These are phyloP conservation scores for Senecio squalidus DNA, from an alignment of 140 eudicot genomes.

Conservation along the genomic window DNA sequence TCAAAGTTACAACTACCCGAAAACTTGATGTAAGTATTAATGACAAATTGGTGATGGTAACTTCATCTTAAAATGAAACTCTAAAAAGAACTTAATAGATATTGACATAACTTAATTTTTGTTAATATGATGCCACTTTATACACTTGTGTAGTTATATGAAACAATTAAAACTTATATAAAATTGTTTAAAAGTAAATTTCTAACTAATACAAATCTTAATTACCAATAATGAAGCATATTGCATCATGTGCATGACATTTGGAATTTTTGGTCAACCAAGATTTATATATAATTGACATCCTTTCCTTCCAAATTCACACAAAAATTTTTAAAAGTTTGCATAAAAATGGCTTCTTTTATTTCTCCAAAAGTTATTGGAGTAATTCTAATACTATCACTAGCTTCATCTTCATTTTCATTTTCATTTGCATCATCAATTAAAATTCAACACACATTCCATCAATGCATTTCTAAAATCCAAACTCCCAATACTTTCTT, in stretches of 20 bases:
- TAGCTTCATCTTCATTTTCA: slow-evolving; percentile 4
- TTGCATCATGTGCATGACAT: background rate
- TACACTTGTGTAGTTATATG: too few species aligned
- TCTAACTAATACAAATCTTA: slow-evolving; percentile 10
- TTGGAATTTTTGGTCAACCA: slow-evolving; percentile 8
- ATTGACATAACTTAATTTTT: too few species aligned
- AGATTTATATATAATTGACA: slow-evolving; percentile 10
- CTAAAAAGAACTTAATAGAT: too few species aligned
- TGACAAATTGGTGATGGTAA: too few species aligned
- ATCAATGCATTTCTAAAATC: slow-evolving; percentile 24
- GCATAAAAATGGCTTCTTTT: slow-evolving; percentile 15
- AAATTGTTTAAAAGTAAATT: too few species aligned
- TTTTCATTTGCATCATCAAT: slow-evolving; percentile 12
- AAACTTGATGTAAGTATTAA: too few species aligned
- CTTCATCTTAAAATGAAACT: too few species aligned
- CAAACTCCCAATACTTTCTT: slow-evolving; percentile 13
- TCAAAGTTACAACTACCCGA: too few species aligned
- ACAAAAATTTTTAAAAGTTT: too few species aligned
- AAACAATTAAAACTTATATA: too few species aligned
- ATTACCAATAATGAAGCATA: background rate
- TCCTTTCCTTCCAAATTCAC: background rate
- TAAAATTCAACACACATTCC: slow-evolving; percentile 21
- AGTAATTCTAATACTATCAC: background rate
- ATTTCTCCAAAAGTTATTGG: slow-evolving; percentile 6
- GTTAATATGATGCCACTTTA: too few species aligned